These are phyloP conservation scores for Saturnispora dispora DNA, from an alignment of 805 yeast genomes.

Conservation along the genomic window DNA sequence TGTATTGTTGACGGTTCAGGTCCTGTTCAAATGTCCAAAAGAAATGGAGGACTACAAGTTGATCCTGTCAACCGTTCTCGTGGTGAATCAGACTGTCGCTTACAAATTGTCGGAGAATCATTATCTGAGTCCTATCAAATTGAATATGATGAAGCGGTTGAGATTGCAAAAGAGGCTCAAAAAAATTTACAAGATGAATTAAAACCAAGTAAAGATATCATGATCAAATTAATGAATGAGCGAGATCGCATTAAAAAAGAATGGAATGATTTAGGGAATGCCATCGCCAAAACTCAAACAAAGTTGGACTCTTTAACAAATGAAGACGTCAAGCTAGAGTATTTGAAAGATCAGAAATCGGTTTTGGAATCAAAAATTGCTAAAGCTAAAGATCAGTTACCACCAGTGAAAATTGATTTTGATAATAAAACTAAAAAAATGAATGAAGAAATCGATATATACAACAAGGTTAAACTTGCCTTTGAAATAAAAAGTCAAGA, in stretches of 20 bases:
- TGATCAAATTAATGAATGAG: slow-evolving; percentile 2
- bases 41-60: slow-evolving; percentile 22
- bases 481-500: slow-evolving; percentile 3
- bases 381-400: slow-evolving; percentile 2
- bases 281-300: slow-evolving; percentile 1
- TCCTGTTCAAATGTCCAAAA: slow-evolving; percentile 21
- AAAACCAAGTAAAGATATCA: background rate
- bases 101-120: slow-evolving; percentile 21
- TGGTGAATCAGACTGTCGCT: slow-evolving; percentile 15
- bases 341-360: slow-evolving; percentile 2
- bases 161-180: slow-evolving; percentile 13
- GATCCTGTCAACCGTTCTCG: slow-evolving; percentile 21
- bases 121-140: slow-evolving; percentile 7
- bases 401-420: background rate
- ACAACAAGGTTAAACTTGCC: background rate
- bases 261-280: background rate
- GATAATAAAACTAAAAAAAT: slow-evolving; percentile 1
- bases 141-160: slow-evolving; percentile 4
- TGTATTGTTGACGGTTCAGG: slow-evolving; percentile 19
- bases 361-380: slow-evolving; percentile 1
- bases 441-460: background rate
- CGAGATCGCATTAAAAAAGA: background rate
- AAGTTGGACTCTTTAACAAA: slow-evolving; percentile 2
- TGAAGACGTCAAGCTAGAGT: slow-evolving; percentile 4
- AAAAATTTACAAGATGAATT: slow-evolving; percentile 8